A percentile compares a stretch with the other conserved stretches of the same genome.
phyloP scores from a whole-genome alignment of 2,329 filamentous ascomycete species.

The Aspergillus sp. region DNA sequence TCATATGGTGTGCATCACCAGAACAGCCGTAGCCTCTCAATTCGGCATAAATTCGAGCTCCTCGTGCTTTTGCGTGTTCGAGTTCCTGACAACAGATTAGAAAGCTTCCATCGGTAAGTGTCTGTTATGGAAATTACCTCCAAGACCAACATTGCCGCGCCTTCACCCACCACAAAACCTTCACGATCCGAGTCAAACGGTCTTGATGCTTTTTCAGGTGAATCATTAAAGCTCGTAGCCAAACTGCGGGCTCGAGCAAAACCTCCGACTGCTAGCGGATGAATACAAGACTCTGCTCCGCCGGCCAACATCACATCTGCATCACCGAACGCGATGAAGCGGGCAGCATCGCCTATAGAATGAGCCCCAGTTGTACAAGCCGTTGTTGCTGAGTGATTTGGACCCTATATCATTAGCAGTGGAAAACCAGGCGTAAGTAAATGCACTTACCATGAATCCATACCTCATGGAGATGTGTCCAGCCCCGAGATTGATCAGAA shows the following conservation, averaged over 20 bases:
- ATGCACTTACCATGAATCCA: conserved; percentile 63
- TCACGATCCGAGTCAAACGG: conserved; percentile 80
- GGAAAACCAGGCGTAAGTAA: conserved; percentile 15
- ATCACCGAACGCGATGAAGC: conserved; percentile 87
- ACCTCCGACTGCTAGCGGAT: conserved; percentile 87
- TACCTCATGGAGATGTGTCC: conserved; percentile 93
- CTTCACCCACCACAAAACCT: conserved; percentile 93
- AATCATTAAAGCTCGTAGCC: conserved; percentile 75
- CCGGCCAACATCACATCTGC: conserved; percentile 96
- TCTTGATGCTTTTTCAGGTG: conserved; percentile 70
- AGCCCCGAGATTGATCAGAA: conserved; percentile 92
- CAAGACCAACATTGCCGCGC: conserved; percentile 81
- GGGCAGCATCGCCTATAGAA: conserved; percentile 89
- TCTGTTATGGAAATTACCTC: conserved; percentile 55
- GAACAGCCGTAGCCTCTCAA: conserved; percentile 86
- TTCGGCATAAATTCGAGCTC: conserved; percentile 84
- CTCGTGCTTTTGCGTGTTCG: conserved; percentile 78
- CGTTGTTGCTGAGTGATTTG: conserved; percentile 89
- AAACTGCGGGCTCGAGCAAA: conserved; percentile 87
- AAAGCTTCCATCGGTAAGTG: not conserved
- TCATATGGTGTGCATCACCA: conserved; percentile 91
- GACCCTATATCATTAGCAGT: conserved; percentile 57
- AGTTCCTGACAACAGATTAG: conserved; percentile 58
- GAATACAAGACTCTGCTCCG: conserved; percentile 91
- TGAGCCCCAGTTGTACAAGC: conserved; percentile 96